Evolutionary conservation across 306 rosid genomes (phyloP), one percentile per base, ranked within the genome.

Genomic region (Abrus pulchellus): DNA sequence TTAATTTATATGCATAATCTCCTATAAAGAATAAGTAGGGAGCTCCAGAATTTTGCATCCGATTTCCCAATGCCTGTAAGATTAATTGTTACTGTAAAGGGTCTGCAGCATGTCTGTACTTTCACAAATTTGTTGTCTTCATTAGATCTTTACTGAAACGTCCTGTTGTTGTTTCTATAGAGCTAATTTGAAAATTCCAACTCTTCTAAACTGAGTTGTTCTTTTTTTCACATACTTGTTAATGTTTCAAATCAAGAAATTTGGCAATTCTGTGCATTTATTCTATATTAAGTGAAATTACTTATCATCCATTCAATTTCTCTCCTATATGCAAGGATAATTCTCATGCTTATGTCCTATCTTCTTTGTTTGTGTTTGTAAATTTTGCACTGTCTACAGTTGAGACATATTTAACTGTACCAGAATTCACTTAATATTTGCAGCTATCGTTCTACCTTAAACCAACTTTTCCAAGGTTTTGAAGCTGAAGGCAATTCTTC

Each of bases 361-460:
- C 63, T 27, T 28, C n/a, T 45, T n/a, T 11, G 3, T 47, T 6
- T 34, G 38, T 44, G 11, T 62, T 28, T 36, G 38, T 50, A 63
- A 53, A 48, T 61, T 40, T 72, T 3, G 55, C 9, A 44, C 9
- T 44, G 75, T 32, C 4, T 28, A 38, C 20, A n/a, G 61, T n/a
- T 32, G 40, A 45, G 38, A 44, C 6, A 74, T 66, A 32, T 59
- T 63, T 87, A 41, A 76, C 80, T 32, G 44, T 53, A 56, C 45
- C 30, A 9, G 9, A 63, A 53, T 80, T 36, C 5, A 53, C 53
- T 54, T 75, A 28, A 47, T 13, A 67, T 67, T 80, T 72, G 44
- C 91, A 93, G 97, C 85, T 93, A 90, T 41, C 97, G 90, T 5
- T 88, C 96, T 77, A 93, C 97, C 77, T 85, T 93, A 92, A 85